A percentile compares a stretch with the other conserved stretches of the same genome.
Conservation (phyloP, 2,329 filamentous ascomycete species). For the Cladosporium austrohemisphaericum region DNA sequence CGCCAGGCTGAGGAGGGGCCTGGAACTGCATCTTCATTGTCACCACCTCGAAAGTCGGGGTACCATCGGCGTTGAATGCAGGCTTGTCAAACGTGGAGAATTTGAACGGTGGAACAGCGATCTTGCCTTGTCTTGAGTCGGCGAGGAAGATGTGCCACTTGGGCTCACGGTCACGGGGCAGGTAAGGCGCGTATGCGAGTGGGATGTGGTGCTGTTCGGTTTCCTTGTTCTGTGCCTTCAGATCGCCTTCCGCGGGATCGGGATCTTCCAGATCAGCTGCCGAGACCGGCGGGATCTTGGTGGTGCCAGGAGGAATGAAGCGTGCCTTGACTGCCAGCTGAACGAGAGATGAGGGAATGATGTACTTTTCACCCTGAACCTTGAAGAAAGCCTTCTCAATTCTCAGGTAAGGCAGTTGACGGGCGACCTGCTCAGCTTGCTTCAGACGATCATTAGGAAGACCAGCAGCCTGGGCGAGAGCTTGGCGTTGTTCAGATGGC, state of each 20-base stretch:
- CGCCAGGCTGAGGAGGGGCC: conserved; percentile 83
- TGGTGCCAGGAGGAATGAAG: conserved; percentile 79
- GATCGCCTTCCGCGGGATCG: conserved; percentile 87
- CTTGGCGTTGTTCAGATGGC: conserved; percentile 68
- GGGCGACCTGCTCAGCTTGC: conserved; percentile 70
- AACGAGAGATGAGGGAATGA: conserved; percentile 88
- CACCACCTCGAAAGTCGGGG: conserved; percentile 87
- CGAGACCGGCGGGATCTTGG: conserved; percentile 68
- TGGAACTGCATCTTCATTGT: conserved; percentile 97
- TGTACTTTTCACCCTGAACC: conserved; percentile 87
- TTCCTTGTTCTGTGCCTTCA: conserved; percentile 70
- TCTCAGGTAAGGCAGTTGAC: conserved; percentile 76
- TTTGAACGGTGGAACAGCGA: conserved; percentile 94
- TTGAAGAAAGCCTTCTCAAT: conserved; percentile 98
- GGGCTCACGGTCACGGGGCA: conserved; percentile 82
- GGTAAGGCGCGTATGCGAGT: conserved; percentile 86
- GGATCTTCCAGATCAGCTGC: conserved; percentile 81
- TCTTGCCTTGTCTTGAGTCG: conserved; percentile 90
- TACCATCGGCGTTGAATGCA: conserved; percentile 67
- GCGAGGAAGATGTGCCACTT: conserved; percentile 93
- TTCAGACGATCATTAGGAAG: conserved; percentile 74
- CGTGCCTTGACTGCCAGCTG: conserved; percentile 94
- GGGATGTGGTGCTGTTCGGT: conserved; percentile 71
- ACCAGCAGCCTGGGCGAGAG: conserved; percentile 67
- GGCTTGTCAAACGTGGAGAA: conserved; percentile 90